phyloP scores from a whole-genome alignment of 2,329 filamentous ascomycete genomes.

The Daldinia sp. region DNA sequence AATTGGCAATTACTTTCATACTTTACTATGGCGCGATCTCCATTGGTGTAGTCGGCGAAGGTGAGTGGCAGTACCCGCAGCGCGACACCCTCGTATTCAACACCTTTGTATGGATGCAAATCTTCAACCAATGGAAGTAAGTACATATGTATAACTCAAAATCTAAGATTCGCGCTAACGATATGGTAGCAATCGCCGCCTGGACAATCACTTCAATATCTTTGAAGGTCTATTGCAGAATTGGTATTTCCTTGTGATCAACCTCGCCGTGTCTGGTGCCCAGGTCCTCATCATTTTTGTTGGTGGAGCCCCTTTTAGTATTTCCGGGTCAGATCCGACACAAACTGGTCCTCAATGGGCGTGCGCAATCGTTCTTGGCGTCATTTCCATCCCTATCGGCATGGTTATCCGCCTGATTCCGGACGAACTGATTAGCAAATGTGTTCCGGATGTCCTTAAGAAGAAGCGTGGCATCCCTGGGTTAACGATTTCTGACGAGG shows the following conservation, averaged over 20 bases:
- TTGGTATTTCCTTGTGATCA: constrained; percentile 88
- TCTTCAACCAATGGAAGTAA: constrained; percentile 97
- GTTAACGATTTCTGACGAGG: constrained; percentile 71
- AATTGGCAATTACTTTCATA: constrained; percentile 80
- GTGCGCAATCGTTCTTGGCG: constrained; percentile 82
- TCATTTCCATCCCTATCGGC: constrained; percentile 86
- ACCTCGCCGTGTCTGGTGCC: constrained; percentile 84
- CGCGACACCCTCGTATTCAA: constrained; percentile 92
- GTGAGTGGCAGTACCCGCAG: constrained; percentile 49
- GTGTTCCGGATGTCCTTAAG: constrained; percentile 64
- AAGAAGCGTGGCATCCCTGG: constrained; percentile 59
- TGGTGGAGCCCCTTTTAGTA: constrained; percentile 82
- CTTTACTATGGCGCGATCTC: constrained; percentile 77
- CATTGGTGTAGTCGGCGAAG: constrained; percentile 60
- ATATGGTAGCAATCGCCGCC: constrained; percentile 75
- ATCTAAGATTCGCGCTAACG: constrained; percentile 36
- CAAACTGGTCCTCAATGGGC: constrained; percentile 84
- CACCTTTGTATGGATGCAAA: constrained; percentile 99
- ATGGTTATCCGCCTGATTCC: constrained; percentile 83
- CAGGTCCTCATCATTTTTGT: constrained; percentile 91
- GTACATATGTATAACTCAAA: constrained; percentile 52
- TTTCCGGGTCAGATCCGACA: constrained; percentile 57
- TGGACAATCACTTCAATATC: constrained; percentile 96
- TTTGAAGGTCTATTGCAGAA: constrained; percentile 88
- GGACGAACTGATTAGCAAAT: constrained; percentile 67